phyloP scores from a whole-genome alignment of 176 grass and related monocot species.

The Eleusine indica region DNA sequence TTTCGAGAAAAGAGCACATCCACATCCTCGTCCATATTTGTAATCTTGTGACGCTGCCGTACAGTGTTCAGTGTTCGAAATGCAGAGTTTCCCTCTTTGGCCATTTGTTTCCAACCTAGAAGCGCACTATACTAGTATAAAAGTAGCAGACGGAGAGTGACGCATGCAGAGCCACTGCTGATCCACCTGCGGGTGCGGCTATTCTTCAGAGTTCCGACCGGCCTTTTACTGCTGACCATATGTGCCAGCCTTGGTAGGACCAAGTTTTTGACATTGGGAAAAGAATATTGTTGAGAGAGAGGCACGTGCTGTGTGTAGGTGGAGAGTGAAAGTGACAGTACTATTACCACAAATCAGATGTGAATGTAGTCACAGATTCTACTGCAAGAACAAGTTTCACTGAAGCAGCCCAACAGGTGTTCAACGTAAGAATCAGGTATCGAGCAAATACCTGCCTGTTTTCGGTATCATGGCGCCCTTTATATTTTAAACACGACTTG shows the following conservation, averaged over 20 bases:
- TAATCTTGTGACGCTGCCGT: background rate
- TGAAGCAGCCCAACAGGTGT: no score
- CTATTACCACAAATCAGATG: background rate
- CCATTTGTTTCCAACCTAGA: background rate
- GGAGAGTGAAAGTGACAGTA: no score
- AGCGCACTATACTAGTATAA: background rate
- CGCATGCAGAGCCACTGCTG: background rate
- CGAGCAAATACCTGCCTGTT: background rate
- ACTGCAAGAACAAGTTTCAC: background rate
- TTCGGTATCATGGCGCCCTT: background rate
- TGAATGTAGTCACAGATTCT: background rate
- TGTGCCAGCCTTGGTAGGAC: slow-evolving; percentile 2
- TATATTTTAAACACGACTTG: background rate
- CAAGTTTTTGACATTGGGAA: no score
- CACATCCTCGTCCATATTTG: background rate
- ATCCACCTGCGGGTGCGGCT: background rate
- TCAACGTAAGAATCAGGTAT: background rate
- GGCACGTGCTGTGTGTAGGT: no score
- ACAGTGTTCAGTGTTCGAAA: background rate
- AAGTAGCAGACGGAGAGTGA: background rate
- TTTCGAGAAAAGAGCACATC: no score
- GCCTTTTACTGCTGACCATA: background rate
- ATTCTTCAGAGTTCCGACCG: background rate
- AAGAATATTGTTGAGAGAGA: no score
- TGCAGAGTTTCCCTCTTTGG: background rate